phyloP scores from a whole-genome alignment of 2,329 filamentous ascomycete species.

The Boeremia exigua region DNA sequence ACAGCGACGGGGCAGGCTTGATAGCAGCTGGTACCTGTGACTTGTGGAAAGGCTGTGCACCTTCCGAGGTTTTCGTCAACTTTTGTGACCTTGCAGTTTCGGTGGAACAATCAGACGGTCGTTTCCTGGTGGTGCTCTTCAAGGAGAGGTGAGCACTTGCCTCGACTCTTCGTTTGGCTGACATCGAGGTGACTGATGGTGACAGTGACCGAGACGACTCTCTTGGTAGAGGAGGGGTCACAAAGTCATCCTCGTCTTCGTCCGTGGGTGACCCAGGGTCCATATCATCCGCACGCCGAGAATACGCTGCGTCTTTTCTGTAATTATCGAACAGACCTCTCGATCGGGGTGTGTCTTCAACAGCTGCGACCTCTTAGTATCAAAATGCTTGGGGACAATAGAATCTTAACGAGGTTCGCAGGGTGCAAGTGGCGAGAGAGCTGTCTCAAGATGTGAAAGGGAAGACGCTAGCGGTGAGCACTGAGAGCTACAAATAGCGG shows the following conservation, averaged over 20 bases:
- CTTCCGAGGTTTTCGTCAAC: conserved; percentile 34
- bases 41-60: conserved; percentile 27
- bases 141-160: conserved; percentile 35
- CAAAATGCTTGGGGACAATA: too few species aligned
- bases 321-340: neutral
- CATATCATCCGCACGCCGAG: neutral
- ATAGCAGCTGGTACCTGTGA: neutral
- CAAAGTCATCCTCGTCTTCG: conserved; percentile 34
- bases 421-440: neutral
- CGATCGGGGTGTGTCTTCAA: neutral
- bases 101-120: conserved; percentile 26
- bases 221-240: conserved; percentile 32
- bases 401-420: too few species aligned
- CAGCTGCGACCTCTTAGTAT: neutral
- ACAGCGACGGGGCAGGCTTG: conserved; percentile 8
- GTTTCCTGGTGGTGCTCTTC: conserved; percentile 25
- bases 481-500: too few species aligned
- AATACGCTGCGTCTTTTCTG: neutral
- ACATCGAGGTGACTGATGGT: conserved; percentile 21
- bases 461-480: too few species aligned
- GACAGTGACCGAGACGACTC: conserved; percentile 12
- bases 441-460: too few species aligned
- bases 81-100: conserved; percentile 33
- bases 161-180: conserved; percentile 29
- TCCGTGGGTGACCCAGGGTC: conserved; percentile 41